These are phyloP conservation scores for Apiospora arundinis DNA, from an alignment of 2,329 filamentous ascomycete species.

Conservation along the genomic window DNA sequence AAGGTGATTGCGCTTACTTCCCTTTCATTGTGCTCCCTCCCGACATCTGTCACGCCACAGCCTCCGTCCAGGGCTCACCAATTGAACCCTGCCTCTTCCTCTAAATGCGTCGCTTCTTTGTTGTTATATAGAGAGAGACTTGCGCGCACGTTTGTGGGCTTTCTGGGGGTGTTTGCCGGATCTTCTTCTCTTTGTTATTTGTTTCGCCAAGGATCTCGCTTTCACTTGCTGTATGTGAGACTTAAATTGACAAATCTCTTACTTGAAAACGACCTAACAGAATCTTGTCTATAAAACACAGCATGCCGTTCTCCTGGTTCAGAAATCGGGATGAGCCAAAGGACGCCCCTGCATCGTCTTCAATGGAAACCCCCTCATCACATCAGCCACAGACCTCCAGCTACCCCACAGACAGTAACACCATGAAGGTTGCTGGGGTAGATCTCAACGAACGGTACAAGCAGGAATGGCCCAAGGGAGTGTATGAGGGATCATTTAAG, in stretches of 20 bases:
- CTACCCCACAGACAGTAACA: background rate
- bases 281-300: background rate
- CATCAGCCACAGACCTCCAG: background rate
- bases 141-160: background rate
- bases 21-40: background rate
- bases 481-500: slow-evolving; percentile 25
- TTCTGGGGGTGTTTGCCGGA: background rate
- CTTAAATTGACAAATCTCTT: background rate
- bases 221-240: background rate
- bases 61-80: background rate
- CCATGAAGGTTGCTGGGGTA: background rate
- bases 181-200: slow-evolving; percentile 1
- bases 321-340: slow-evolving; percentile 2
- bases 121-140: background rate
- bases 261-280: background rate
- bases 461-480: background rate
- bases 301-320: background rate
- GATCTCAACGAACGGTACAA: background rate
- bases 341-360: background rate
- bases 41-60: background rate
- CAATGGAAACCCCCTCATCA: background rate
- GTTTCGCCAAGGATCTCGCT: background rate
- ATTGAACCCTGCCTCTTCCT: background rate
- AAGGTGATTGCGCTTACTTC: slow-evolving; percentile 17
- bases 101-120: background rate